Percentiles rank a stretch among this genome's conserved stretches.
phyloP scores from a whole-genome alignment of 2,329 filamentous ascomycete species.

The Ciborinia camelliae region DNA sequence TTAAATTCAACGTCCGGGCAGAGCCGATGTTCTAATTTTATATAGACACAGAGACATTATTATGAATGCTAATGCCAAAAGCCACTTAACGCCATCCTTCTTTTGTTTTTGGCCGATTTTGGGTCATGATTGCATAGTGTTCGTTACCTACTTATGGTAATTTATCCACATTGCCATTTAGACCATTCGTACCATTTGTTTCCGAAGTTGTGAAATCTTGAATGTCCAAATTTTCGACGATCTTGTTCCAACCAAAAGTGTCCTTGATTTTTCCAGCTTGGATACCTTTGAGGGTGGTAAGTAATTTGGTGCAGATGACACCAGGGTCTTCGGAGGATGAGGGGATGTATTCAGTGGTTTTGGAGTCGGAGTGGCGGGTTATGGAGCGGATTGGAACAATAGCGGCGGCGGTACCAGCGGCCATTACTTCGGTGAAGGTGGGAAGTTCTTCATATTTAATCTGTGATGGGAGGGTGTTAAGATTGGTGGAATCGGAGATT shows the following conservation, averaged over 20 bases:
- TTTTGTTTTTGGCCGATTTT: neutral
- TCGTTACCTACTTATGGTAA: slow-evolving; percentile 21
- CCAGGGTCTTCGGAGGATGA: slow-evolving; percentile 65
- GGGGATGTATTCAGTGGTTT: slow-evolving; percentile 55
- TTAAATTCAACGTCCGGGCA: neutral
- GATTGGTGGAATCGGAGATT: neutral
- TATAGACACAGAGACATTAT: neutral
- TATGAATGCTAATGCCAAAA: neutral
- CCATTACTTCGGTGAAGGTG: slow-evolving; percentile 74
- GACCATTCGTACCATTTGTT: slow-evolving; percentile 28
- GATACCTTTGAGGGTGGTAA: slow-evolving; percentile 77
- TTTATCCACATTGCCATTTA: slow-evolving; percentile 21
- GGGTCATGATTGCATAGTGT: neutral
- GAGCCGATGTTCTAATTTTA: slow-evolving; percentile 3
- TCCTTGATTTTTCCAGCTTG: slow-evolving; percentile 80
- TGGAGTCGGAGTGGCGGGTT: slow-evolving; percentile 56
- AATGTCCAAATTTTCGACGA: slow-evolving; percentile 33
- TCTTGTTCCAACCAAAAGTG: slow-evolving; percentile 39
- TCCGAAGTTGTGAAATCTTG: slow-evolving; percentile 31
- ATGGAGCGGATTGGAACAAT: slow-evolving; percentile 91
- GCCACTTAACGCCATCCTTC: neutral
- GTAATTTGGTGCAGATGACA: slow-evolving; percentile 66
- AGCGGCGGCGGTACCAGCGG: slow-evolving; percentile 86
- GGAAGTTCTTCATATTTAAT: slow-evolving; percentile 61
- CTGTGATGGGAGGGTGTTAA: slow-evolving; percentile 38